Evolutionary conservation across 495 filamentous ascomycete species (phyloP), one percentile per base, ranked within the genome.

Genomic region (Hypoxylon perforatum): DNA sequence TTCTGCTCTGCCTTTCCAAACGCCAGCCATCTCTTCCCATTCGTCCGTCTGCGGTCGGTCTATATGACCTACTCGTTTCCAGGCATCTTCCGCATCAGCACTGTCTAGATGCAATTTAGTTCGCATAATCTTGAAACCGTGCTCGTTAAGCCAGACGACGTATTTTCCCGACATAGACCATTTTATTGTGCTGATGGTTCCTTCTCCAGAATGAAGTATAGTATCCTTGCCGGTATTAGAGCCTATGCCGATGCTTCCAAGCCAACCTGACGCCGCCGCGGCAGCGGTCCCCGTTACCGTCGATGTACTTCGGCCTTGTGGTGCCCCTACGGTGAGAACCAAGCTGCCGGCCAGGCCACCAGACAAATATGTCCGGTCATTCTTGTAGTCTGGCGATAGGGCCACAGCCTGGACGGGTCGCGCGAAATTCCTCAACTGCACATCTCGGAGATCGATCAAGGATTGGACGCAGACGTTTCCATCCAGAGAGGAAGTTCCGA

Each of bases 91-190:
- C 2, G 83, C 76, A 61, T 96, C 91, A 5, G 85, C 85, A 35
- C 82, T 87, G 14, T 95, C 92, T 38, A 97, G 82, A 56, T 92
- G 86, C 21, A 97, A 75, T 71, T 93, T 93, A 3, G 91, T 92
- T 44, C 95, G 85, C 95, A 99, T 98, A 48, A 99, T 93, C 75
- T 97, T 97, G 71, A 97, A 93, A 1, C 95, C 95, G 68, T 94
- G 89, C 76, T 99, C 95, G 69, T 97, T 98, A 19, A 95, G 83
- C 95, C 95, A 99, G 0, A 86, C 90, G 2, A 98, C 91, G 73
- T 91, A 97, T 79, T 90, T 91, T 0, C 95, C 94, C 1, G 93
- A 92, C 55, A 92, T 72, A 0, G 93, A 97, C 92, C 93, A 99
- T 74, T 93, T 91, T 60, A 99, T 93, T 5, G 90, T 91, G 66